These are phyloP conservation scores for Fusarium penzigii DNA, from an alignment of 2,329 filamentous ascomycete genomes.

Conservation along the genomic window DNA sequence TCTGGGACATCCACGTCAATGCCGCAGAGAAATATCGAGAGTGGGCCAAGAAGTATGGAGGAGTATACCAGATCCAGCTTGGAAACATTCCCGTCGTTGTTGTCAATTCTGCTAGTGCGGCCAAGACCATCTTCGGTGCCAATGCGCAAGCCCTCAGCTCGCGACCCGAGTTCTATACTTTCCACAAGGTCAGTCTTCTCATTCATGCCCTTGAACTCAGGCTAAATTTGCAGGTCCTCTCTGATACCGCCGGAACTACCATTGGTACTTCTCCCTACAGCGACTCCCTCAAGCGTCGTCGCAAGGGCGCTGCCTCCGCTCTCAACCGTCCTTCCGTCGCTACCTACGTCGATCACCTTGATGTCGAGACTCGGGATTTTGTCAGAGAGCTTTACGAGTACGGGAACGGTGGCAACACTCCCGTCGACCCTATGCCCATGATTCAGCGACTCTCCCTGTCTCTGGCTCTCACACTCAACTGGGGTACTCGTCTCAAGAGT, in stretches of 20 bases:
- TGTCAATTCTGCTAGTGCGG: slow-evolving; percentile 54
- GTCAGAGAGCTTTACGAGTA: slow-evolving; percentile 60
- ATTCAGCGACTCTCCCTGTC: slow-evolving; percentile 65
- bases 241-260: slow-evolving; percentile 65
- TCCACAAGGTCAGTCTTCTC: slow-evolving; percentile 49
- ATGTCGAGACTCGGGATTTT: slow-evolving; percentile 64
- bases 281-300: slow-evolving; percentile 62
- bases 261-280: slow-evolving; percentile 69
- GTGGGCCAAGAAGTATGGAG: slow-evolving; percentile 50
- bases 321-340: slow-evolving; percentile 65
- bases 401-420: slow-evolving; percentile 52
- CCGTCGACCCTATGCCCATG: slow-evolving; percentile 67
- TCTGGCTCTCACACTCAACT: slow-evolving; percentile 65
- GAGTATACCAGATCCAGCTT: slow-evolving; percentile 58
- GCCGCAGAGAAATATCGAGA: slow-evolving; percentile 57
- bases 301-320: slow-evolving; percentile 66
- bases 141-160: slow-evolving; percentile 57
- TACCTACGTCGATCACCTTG: slow-evolving; percentile 62
- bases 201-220: background rate
- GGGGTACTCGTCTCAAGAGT: slow-evolving; percentile 60
- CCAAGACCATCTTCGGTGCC: slow-evolving; percentile 51
- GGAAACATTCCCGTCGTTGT: slow-evolving; percentile 59
- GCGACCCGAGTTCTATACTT: slow-evolving; percentile 59
- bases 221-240: slow-evolving; percentile 49
- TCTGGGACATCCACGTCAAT: slow-evolving; percentile 55